Base-by-base conservation (phyloP, 768 basidiomycete species). In the Agaricus subrufescens region DNA sequence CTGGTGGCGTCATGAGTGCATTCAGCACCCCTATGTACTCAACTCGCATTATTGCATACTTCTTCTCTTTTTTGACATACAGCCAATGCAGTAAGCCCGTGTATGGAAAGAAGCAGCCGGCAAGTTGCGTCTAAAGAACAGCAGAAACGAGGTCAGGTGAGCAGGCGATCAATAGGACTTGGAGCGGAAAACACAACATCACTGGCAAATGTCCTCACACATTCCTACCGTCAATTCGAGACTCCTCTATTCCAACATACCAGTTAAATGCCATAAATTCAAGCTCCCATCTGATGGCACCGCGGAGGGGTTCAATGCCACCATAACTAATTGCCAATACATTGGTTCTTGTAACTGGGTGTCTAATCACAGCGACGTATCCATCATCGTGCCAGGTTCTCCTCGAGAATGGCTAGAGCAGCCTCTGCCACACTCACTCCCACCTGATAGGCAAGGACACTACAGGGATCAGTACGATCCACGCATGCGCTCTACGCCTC, bases 291-390 rank as follows among this genome's bases (percentile, higher is more conserved):
- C 31, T 3, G 44, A 46, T 15, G 25, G 29, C 8, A 15, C 43
- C 14, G 26, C 34, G 10, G n/a, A 23, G 0, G 45, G 46, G 12
- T 23, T 46, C 43, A 46, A 73, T 26, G 66, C 75, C n/a, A 57
- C 61, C 25, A 69, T 79, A 31, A 64, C 84, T 65, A 54, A 66
- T 38, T 63, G 51, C 48, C 59, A 69, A 30, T 75, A 72, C 30
- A 66, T 83, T 43, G 78, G 79, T 3, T 85, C 84, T 0, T 85
- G 85, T 64, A 83, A 79, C 46, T 85, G 84, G 84, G 52, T 53
- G 14, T 65, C 74, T 42, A 63, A 65, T 25, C 71, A 69, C 0
- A 59, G 65, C 0, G 62, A 65, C 4, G 80, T 82, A 0, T 81
- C 80, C 2, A 83, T 85, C 51, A 72, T 78, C 46, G 76, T 83